Base-by-base conservation (phyloP, 1,284 basidiomycete species). In the Cerrena zonata region DNA sequence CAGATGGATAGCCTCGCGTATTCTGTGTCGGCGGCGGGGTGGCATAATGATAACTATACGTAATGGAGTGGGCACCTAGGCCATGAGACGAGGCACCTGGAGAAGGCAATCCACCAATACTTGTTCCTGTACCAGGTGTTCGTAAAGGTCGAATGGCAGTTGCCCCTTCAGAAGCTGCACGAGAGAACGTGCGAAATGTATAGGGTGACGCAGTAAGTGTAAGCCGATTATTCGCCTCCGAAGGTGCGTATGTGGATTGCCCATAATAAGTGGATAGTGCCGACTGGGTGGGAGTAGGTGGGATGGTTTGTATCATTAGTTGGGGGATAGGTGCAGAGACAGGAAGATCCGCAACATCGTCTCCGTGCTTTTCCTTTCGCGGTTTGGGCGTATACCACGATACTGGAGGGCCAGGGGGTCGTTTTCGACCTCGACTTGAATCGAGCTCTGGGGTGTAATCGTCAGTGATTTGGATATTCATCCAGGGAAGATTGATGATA, bases 71-170 rank as follows among this genome's bases (percentile, higher is more conserved):
- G 10, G 18, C 19, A 5, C 49, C 49, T 4, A 46, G 2, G 10
- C 49, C 49, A 50, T 50, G 49, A 2, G 49, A 50, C 24, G 43
- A 45, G 23, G 43, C 43, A 10, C 49, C 49, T 3, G 49, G 49
- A 25, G 49, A 50, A 10, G 42, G 27, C 30, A 24, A 38, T 24
- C 26, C 49, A 11, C 30, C 43, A 15, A 23, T 18, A 24, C 27
- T 40, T 2, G 49, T 50, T 10, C 21, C 34, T 18, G 37, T 24
- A 4, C 21, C 49, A 19, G 49, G 49, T 27, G 49, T 36, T 15
- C 49, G 15, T 3, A 46, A 25, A 4, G 43, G 43, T 24, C 49
- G 19, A 22, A 50, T 36, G 10, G 49, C 49, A 26, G 49, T 50
- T 18, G 41, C 15, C 3, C 49, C 49, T 23, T 45, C 42, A 7